Evolutionary conservation across 228 moss, liverwort and hornwort genomes (phyloP).

Genomic region (Sphagnum fallax): DNA sequence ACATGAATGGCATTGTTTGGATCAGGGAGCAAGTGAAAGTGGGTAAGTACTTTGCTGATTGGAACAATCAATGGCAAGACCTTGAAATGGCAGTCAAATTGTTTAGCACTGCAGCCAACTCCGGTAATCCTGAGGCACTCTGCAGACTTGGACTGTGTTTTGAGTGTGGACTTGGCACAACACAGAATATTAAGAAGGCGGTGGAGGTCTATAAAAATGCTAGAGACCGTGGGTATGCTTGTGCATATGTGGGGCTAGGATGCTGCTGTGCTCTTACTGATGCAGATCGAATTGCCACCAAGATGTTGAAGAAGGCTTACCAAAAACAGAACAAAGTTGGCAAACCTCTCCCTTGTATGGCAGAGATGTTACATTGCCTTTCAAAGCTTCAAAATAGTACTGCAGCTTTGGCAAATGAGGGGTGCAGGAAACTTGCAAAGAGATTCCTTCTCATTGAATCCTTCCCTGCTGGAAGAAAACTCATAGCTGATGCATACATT

Average conservation of each 20-base stretch:
- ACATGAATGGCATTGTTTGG: too few species aligned
- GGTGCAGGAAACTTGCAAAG: conserved; percentile 10
- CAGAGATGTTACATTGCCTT: conserved; percentile 14
- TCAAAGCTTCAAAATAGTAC: too few species aligned
- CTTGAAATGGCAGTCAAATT: conserved; percentile 31
- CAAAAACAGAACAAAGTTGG: conserved; percentile 19
- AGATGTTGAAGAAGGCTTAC: conserved; percentile 17
- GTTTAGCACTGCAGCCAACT: conserved; percentile 17
- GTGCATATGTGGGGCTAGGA: conserved; percentile 27
- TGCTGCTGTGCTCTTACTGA: conserved; percentile 24
- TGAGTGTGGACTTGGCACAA: conserved; percentile 34
- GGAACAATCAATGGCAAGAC: conserved; percentile 30
- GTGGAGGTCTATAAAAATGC: conserved; percentile 30
- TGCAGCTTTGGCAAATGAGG: background rate
- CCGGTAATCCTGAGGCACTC: conserved; percentile 28
- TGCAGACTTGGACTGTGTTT: conserved; percentile 41
- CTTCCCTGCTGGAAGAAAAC: conserved; percentile 27
- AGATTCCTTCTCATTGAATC: conserved; percentile 16
- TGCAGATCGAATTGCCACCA: conserved; percentile 14
- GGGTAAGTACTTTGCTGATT: conserved; percentile 31
- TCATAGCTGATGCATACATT: conserved; percentile 19
- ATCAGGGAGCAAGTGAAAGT: conserved; percentile 31
- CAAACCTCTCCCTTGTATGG: conserved; percentile 18
- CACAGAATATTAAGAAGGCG: conserved; percentile 16
- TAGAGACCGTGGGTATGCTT: conserved; percentile 15